Percentiles rank a stretch among this genome's conserved stretches.
Conservation (phyloP, 192 early-diverging fungal genomes). For the Backusella mclennaniae region DNA sequence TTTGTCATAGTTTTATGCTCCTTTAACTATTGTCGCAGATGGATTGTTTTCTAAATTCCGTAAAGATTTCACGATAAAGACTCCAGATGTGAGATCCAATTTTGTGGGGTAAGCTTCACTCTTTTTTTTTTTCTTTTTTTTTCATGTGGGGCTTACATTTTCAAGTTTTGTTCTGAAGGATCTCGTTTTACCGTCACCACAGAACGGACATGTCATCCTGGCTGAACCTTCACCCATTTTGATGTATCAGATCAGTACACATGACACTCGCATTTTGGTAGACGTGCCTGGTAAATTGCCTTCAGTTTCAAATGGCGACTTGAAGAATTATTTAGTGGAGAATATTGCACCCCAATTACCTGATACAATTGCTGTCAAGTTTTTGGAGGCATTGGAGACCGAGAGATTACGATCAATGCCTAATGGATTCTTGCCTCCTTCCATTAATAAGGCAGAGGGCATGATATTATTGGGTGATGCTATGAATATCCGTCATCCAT, state of each 20-base stretch:
- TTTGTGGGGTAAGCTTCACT: conserved; percentile 24
- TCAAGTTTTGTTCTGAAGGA: conserved; percentile 68
- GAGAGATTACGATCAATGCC: conserved; percentile 83
- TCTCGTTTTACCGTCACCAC: conserved; percentile 70
- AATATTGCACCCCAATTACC: conserved; percentile 73
- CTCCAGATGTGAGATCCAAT: conserved; percentile 38
- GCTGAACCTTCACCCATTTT: conserved; percentile 83
- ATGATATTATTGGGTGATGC: conserved; percentile 91
- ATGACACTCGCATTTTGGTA: conserved; percentile 86
- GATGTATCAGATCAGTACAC: conserved; percentile 86
- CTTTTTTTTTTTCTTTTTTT: too few relatives aligned
- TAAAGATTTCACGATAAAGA: conserved; percentile 59
- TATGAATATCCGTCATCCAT: conserved; percentile 93
- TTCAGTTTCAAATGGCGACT: conserved; percentile 60
- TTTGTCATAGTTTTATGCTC: conserved; percentile 57
- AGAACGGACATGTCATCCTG: conserved; percentile 93
- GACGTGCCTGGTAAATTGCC: conserved; percentile 92
- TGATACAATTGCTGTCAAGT: conserved; percentile 53
- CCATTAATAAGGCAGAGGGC: conserved; percentile 68
- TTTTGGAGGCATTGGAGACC: conserved; percentile 67
- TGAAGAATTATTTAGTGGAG: conserved; percentile 60
- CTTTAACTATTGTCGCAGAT: conserved; percentile 86
- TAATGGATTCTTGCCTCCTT: conserved; percentile 87
- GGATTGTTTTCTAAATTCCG: conserved; percentile 96
- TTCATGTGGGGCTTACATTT: background rate